These are phyloP conservation scores for Fusarium camptoceras DNA, from an alignment of 2,329 filamentous ascomycete species.

Conservation along the genomic window DNA sequence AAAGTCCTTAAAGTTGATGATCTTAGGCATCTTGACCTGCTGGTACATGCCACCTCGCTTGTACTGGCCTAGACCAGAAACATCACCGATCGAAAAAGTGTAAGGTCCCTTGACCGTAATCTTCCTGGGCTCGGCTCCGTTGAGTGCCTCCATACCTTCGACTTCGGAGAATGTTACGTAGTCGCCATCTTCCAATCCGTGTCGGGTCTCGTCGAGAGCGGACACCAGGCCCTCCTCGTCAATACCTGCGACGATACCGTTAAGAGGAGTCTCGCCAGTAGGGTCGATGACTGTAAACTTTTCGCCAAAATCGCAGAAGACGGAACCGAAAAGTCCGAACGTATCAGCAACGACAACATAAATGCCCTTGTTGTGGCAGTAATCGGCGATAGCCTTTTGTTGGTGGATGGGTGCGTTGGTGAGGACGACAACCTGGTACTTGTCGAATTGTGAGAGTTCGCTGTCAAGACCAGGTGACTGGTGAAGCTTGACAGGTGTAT, in stretches of 20 bases:
- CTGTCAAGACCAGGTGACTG: slow-evolving; percentile 73
- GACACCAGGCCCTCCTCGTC: slow-evolving; percentile 92
- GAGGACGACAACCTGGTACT: slow-evolving; percentile 92
- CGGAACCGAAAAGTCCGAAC: slow-evolving; percentile 91
- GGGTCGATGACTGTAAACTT: slow-evolving; percentile 92
- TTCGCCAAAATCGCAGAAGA: slow-evolving; percentile 97
- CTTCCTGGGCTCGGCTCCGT: slow-evolving; percentile 85
- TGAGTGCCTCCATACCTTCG: slow-evolving; percentile 90
- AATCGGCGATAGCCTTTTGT: slow-evolving; percentile 88
- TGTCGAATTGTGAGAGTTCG: slow-evolving; percentile 84
- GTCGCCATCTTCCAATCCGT: slow-evolving; percentile 96
- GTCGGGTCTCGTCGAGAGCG: slow-evolving; percentile 91
- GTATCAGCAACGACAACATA: slow-evolving; percentile 90
- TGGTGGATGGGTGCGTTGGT: slow-evolving; percentile 84
- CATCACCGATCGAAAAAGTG: slow-evolving; percentile 96
- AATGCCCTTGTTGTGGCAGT: slow-evolving; percentile 93
- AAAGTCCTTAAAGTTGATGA: slow-evolving; percentile 87
- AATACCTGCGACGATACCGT: slow-evolving; percentile 90
- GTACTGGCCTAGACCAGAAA: slow-evolving; percentile 88
- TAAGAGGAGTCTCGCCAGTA: slow-evolving; percentile 88
- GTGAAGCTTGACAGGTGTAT: slow-evolving; percentile 89
- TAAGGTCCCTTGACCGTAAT: slow-evolving; percentile 95
- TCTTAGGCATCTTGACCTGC: slow-evolving; percentile 98
- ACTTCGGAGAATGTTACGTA: slow-evolving; percentile 95
- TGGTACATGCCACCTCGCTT: slow-evolving; percentile 88